phyloP scores from a whole-genome alignment of 768 basidiomycete species.

The Boletus sp. region DNA sequence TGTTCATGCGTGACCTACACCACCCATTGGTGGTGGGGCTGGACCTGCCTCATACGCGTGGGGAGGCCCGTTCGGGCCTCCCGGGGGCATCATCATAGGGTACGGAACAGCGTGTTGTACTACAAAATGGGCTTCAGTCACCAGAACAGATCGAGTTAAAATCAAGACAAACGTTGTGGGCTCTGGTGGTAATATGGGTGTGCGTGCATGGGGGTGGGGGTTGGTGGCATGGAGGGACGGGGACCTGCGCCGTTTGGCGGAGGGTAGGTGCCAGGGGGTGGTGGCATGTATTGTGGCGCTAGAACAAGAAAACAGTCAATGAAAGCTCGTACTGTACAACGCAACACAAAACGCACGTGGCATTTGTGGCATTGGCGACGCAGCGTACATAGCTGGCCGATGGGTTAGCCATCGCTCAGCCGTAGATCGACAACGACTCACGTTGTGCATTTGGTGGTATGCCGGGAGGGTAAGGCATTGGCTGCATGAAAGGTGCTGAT shows the following conservation, averaged over 20 bases:
- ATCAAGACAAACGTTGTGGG: constrained; percentile 65
- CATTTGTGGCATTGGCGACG: constrained; percentile 84
- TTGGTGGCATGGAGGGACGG: constrained; percentile 88
- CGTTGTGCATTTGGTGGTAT: constrained; percentile 75
- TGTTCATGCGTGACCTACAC: constrained; percentile 57
- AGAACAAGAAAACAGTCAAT: constrained; percentile 8
- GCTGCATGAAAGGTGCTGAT: constrained; percentile 79
- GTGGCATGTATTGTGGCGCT: constrained; percentile 80
- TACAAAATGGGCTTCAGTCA: constrained; percentile 37
- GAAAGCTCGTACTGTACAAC: background rate
- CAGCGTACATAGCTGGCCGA: constrained; percentile 69
- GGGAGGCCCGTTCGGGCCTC: constrained; percentile 60
- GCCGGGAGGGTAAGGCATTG: constrained; percentile 76
- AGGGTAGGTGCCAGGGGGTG: constrained; percentile 74
- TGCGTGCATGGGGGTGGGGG: constrained; percentile 82
- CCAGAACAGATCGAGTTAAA: constrained; percentile 13
- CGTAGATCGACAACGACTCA: constrained; percentile 7
- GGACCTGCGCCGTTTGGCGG: constrained; percentile 78
- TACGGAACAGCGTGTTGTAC: constrained; percentile 87
- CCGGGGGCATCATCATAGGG: constrained; percentile 86
- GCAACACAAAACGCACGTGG: constrained; percentile 57
- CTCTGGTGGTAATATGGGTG: constrained; percentile 89
- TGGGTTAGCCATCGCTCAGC: constrained; percentile 3
- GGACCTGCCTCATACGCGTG: constrained; percentile 73
- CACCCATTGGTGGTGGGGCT: constrained; percentile 75